Base-by-base conservation (phyloP, 345 rosid species). In the Acer saccharum region DNA sequence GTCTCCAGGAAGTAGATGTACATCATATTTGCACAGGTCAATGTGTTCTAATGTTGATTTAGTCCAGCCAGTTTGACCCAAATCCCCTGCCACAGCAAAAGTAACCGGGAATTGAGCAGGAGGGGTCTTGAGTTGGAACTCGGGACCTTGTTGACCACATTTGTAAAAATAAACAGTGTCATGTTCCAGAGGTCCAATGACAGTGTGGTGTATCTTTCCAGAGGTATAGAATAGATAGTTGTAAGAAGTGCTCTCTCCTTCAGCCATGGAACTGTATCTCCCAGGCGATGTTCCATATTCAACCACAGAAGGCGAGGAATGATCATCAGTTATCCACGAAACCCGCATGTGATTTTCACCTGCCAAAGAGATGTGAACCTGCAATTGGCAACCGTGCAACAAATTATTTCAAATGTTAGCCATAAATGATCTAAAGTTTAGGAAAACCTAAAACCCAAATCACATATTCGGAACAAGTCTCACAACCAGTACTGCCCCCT, bases 41-140 rank as follows among this genome's bases (percentile, higher is more conserved):
- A 96, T 90, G 80, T 96, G 98, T 66, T 88, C 97, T 16, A 96
- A 82, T 4, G 99, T 96, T 18, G 99, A 89, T 77, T 94, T 88
- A 60, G 99, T 96, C 98, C 98, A 96, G 64, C 92, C 98, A 61
- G 97, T 89, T 85, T 94, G 99, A 13, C 99, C 98, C 77, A 96
- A 87, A 90, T 96, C 99, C 69, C 95, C 98, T 20, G 93, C 98
- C 74, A 96, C 95, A 1, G 98, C 92, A 54, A 96, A 96, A 55
- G 94, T 88, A 78, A 96, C 73, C 0, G 99, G 99, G 77, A 94
- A 82, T 78, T 85, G 82, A 65, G 87, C 85, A 0, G 94, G 99
- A 50, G 98, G 97, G 71, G 95, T 92, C 86, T 88, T 96, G 46
- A 96, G 82, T 86, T 96, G 92, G 80, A 91, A 89, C 85, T 96